Percentiles rank a stretch among this genome's conserved stretches.
Evolutionary conservation across 2,329 filamentous ascomycete species (phyloP).

Genomic region (Fusarium cyanostomum): DNA sequence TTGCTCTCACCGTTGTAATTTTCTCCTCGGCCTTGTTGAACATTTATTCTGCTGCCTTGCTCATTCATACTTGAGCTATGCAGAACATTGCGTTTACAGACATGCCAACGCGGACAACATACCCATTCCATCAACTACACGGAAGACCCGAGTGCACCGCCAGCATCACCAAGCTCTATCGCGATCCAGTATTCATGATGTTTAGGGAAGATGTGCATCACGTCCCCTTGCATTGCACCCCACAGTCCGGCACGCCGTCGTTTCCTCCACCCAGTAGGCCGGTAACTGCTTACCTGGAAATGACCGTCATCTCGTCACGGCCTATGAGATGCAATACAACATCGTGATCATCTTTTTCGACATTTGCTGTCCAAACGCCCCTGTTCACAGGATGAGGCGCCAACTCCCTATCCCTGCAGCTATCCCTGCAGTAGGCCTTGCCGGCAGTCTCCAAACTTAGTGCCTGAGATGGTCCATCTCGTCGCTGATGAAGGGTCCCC

Average conservation of each 20-base stretch:
- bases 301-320: constrained; percentile 3
- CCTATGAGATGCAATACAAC: constrained; percentile 4
- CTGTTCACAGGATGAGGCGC: neutral
- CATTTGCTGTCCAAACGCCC: constrained; percentile 1
- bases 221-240: neutral
- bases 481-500: neutral
- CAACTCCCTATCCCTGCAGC: constrained; percentile 19
- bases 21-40: neutral
- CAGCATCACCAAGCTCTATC: neutral
- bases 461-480: neutral
- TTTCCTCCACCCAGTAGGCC: neutral
- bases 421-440: constrained; percentile 10
- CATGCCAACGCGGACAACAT: constrained; percentile 21
- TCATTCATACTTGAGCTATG: neutral
- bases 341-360: neutral
- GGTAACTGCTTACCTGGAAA: constrained; percentile 3
- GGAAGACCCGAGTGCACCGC: constrained; percentile 6
- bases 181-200: constrained; percentile 1
- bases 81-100: neutral
- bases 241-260: neutral
- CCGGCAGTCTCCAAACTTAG: neutral
- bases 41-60: constrained; percentile 1
- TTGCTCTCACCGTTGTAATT: constrained; percentile 3
- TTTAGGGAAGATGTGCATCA: neutral
- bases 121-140: constrained; percentile 7